These are phyloP conservation scores for Trichophaea hybrida DNA, from an alignment of 2,329 filamentous ascomycete genomes.

Conservation along the genomic window DNA sequence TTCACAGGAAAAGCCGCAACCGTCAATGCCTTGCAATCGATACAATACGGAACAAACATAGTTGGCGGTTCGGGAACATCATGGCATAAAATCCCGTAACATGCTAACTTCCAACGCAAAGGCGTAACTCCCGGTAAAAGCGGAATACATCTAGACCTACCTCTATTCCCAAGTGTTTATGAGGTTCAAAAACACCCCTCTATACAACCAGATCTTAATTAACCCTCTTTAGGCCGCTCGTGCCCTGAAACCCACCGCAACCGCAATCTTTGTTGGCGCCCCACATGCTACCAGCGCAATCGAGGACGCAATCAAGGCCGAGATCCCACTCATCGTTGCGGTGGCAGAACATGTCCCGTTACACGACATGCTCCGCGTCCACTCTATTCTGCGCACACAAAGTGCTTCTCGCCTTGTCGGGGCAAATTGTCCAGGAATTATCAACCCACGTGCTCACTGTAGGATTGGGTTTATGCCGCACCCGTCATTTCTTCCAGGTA, in stretches of 20 bases:
- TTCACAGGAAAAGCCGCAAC: constrained; percentile 56
- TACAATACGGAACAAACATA: constrained; percentile 66
- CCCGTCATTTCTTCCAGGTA: constrained; percentile 53
- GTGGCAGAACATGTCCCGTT: constrained; percentile 69
- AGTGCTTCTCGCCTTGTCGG: constrained; percentile 59
- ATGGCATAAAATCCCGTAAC: background rate
- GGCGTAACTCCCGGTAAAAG: constrained; percentile 58
- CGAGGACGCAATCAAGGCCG: constrained; percentile 64
- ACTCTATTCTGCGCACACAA: constrained; percentile 57
- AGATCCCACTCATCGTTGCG: constrained; percentile 62
- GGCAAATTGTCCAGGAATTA: constrained; percentile 70
- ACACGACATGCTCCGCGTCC: constrained; percentile 59
- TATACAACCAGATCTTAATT: background rate
- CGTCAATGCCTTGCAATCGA: constrained; percentile 58
- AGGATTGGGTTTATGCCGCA: constrained; percentile 64
- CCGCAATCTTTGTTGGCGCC: constrained; percentile 67
- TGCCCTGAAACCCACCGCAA: constrained; percentile 58
- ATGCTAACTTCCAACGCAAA: background rate
- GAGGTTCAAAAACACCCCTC: constrained; percentile 33
- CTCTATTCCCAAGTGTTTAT: constrained; percentile 53
- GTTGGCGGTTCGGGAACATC: constrained; percentile 40
- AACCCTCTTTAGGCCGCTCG: constrained; percentile 44
- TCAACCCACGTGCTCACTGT: constrained; percentile 56
- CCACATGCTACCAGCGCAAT: constrained; percentile 58
- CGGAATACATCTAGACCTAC: constrained; percentile 57